Evolutionary conservation across 495 filamentous ascomycete genomes (phyloP).

Genomic region (Penicillium canescens): DNA sequence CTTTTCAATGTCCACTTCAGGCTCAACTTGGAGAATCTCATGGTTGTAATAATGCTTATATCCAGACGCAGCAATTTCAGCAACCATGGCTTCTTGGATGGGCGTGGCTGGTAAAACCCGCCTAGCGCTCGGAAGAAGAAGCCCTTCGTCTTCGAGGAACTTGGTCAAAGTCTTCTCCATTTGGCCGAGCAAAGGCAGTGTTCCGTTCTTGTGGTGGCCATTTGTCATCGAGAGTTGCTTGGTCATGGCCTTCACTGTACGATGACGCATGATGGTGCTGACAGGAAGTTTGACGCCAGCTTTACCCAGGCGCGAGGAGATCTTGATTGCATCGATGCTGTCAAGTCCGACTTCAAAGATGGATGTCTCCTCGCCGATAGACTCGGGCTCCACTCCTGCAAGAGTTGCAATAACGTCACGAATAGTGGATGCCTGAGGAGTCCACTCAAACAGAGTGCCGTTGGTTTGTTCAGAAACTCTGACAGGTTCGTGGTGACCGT

Average conservation of each 20-base stretch:
- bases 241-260: slow-evolving; percentile 59
- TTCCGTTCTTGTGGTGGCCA: slow-evolving; percentile 4
- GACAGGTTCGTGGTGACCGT: background rate
- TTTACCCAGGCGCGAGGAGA: slow-evolving; percentile 64
- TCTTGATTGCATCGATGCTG: slow-evolving; percentile 83
- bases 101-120: slow-evolving; percentile 70
- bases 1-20: slow-evolving; percentile 48
- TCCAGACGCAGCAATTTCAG: slow-evolving; percentile 68
- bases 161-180: slow-evolving; percentile 33
- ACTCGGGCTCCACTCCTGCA: slow-evolving; percentile 48
- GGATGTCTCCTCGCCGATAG: slow-evolving; percentile 55
- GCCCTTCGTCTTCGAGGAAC: slow-evolving; percentile 28
- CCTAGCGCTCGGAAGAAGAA: slow-evolving; percentile 38
- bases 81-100: slow-evolving; percentile 82
- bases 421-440: slow-evolving; percentile 44
- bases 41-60: slow-evolving; percentile 80
- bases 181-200: slow-evolving; percentile 18
- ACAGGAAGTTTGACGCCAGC: slow-evolving; percentile 59
- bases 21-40: slow-evolving; percentile 61
- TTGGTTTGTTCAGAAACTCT: background rate
- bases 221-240: slow-evolving; percentile 15
- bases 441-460: slow-evolving; percentile 52
- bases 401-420: slow-evolving; percentile 61
- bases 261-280: slow-evolving; percentile 67
- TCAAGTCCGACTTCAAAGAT: slow-evolving; percentile 87